Conservation (phyloP, 768 basidiomycete genomes). For the Amanita jacksonii region DNA sequence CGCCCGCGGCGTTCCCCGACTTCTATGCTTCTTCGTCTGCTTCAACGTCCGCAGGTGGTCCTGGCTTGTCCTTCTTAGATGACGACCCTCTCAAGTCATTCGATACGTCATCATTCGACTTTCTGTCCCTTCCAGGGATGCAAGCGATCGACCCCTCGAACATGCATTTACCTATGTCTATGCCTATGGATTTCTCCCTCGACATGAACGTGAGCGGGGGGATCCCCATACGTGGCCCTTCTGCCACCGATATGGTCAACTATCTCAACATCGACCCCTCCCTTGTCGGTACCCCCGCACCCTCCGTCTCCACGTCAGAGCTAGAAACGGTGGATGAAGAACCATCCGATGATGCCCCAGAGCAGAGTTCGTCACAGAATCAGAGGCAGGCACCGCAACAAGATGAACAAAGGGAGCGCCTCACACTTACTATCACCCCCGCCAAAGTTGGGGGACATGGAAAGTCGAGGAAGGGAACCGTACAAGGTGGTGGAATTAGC, state of each 20-base stretch:
- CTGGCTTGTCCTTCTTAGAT: constrained; percentile 31
- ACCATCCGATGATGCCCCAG: neutral
- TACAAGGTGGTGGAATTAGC: constrained; percentile 62
- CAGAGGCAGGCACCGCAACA: constrained; percentile 4
- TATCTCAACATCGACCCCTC: constrained; percentile 7
- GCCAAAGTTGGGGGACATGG: constrained; percentile 52
- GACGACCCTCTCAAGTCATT: constrained; percentile 30
- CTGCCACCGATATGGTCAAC: neutral
- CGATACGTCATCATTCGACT: constrained; percentile 10
- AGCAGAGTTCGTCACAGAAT: constrained; percentile 9
- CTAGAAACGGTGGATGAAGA: constrained; percentile 11
- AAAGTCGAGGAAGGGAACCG: constrained; percentile 54
- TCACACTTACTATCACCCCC: constrained; percentile 40
- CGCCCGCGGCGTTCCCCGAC: constrained; percentile 28
- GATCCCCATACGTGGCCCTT: neutral
- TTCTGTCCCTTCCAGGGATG: constrained; percentile 6
- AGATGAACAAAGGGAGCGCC: constrained; percentile 21
- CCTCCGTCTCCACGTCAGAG: constrained; percentile 33
- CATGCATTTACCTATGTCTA: constrained; percentile 1
- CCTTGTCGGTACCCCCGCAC: constrained; percentile 11
- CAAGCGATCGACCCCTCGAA: constrained; percentile 1
- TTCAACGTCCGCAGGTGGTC: neutral
- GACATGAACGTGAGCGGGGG: constrained; percentile 1
- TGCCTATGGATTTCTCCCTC: constrained; percentile 8
- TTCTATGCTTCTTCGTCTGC: constrained; percentile 21